Conservation (phyloP, 306 rosid species). For the Vigna mungo region DNA sequence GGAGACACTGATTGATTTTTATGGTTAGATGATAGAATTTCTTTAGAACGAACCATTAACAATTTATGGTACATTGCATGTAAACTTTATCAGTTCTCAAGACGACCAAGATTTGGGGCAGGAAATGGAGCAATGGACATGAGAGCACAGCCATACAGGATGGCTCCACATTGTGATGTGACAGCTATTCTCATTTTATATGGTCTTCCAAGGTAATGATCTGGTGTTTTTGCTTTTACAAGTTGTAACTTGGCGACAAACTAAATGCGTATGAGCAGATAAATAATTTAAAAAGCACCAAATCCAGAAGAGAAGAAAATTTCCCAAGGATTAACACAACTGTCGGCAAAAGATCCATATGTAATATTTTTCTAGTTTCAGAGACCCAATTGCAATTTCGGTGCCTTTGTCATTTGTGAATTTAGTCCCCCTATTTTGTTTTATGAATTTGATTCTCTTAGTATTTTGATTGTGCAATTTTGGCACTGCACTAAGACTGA, state of each 20-base stretch:
- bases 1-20: background rate
- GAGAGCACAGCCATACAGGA: slow-evolving; percentile 65
- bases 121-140: slow-evolving; percentile 52
- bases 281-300: background rate
- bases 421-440: background rate
- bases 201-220: slow-evolving; percentile 94
- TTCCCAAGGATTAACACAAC: background rate
- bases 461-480: background rate
- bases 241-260: slow-evolving; percentile 22
- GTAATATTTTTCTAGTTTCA: slow-evolving; percentile 16
- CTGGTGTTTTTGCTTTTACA: slow-evolving; percentile 34
- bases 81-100: slow-evolving; percentile 49
- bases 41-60: slow-evolving; percentile 30
- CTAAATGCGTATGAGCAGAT: slow-evolving; percentile 16
- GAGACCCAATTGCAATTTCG: slow-evolving; percentile 17
- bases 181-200: slow-evolving; percentile 92
- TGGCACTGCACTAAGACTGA: background rate
- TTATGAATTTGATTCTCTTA: background rate
- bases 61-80: slow-evolving; percentile 57
- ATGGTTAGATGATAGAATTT: slow-evolving; percentile 4
- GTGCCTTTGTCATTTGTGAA: background rate
- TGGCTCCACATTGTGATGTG: slow-evolving; percentile 86
- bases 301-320: slow-evolving; percentile 6
- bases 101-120: slow-evolving; percentile 55
- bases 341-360: background rate